Base-by-base conservation (phyloP, 495 filamentous ascomycete genomes). In the Cercophora sp. region DNA sequence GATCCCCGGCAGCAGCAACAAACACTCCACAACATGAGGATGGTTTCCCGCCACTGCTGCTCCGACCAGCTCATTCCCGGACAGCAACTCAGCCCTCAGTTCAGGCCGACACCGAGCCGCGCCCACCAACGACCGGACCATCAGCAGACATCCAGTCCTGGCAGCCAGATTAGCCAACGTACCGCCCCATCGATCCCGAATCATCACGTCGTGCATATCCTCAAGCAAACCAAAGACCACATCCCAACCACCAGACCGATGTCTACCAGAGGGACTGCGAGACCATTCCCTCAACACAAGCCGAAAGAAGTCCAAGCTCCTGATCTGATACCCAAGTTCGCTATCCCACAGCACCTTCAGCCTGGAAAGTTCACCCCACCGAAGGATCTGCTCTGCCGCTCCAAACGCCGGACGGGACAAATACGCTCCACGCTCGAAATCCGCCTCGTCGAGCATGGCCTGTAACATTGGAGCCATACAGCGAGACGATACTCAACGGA, bases 381-480 rank as follows among this genome's bases (percentile, higher is more conserved):
- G 29, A 1, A 56, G 39, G 18, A 35, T 51, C 31, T 46, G 47
- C 16, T 56, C 40, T 0, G 19, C 54, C 4, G 47, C 54, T 32
- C 2, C 29, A 39, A 46, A 34, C 2, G 43, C 39, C 0, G 54
- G 0, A 1, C 16, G 11, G 1, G 19, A 15, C n/a, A 51, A 48
- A 9, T 29, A 51, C 10, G 22, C 18, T 4, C 24, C 31, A 8
- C 24, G 22, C 22, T 10, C 18, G n/a, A 56, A 9, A 15, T 56
- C 54, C 37, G 53, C 20, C 5, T 49, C 1, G 19, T 56, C 22
- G 19, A 59, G 52, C 45, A 58, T 16, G 1, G 23, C 35, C 15
- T 24, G 29, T 1, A 53, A n/a, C 49, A 58, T 52, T 16, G 42
- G 48, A 54, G 19, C 51, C 37, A 11, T 49, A 48, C 19, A 53